These are phyloP conservation scores for Colletotrichum musae DNA, from an alignment of 2,329 filamentous ascomycete species.

Conservation along the genomic window DNA sequence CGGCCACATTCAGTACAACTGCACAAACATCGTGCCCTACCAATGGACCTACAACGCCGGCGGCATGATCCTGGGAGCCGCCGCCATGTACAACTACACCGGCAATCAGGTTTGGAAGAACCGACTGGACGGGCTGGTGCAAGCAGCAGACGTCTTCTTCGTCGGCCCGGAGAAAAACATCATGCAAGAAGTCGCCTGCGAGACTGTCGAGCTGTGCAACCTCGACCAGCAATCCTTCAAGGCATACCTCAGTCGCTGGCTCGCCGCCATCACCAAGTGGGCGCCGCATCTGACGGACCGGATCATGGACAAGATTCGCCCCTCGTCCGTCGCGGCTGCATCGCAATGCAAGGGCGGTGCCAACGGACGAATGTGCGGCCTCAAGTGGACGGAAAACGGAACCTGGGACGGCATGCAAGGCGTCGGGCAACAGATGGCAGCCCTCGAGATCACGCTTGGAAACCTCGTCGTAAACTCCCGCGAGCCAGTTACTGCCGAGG, in stretches of 20 bases:
- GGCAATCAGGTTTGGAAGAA: constrained; percentile 68
- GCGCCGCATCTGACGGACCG: constrained; percentile 69
- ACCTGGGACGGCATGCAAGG: constrained; percentile 72
- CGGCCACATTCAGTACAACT: constrained; percentile 69
- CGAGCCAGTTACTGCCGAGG: constrained; percentile 61
- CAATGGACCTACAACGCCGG: constrained; percentile 81
- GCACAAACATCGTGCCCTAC: constrained; percentile 69
- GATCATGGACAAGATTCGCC: constrained; percentile 67
- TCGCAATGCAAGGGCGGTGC: constrained; percentile 70
- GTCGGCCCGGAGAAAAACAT: constrained; percentile 64
- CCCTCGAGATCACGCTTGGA: constrained; percentile 74
- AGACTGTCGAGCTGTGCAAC: constrained; percentile 73
- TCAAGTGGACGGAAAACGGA: constrained; percentile 69
- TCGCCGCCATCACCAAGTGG: constrained; percentile 74
- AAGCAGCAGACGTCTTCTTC: constrained; percentile 69
- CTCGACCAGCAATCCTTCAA: constrained; percentile 76
- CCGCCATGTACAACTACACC: constrained; percentile 78
- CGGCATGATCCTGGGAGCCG: constrained; percentile 75
- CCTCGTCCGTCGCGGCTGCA: constrained; percentile 71
- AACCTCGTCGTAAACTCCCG: constrained; percentile 65
- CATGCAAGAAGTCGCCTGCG: constrained; percentile 78
- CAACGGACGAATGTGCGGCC: constrained; percentile 71
- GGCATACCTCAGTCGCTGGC: constrained; percentile 73
- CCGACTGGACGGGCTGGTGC: constrained; percentile 70
- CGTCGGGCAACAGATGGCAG: constrained; percentile 80